Evolutionary conservation across 1,284 basidiomycete species (phyloP).

Genomic region (Anthracocystis panici-leucophaei): DNA sequence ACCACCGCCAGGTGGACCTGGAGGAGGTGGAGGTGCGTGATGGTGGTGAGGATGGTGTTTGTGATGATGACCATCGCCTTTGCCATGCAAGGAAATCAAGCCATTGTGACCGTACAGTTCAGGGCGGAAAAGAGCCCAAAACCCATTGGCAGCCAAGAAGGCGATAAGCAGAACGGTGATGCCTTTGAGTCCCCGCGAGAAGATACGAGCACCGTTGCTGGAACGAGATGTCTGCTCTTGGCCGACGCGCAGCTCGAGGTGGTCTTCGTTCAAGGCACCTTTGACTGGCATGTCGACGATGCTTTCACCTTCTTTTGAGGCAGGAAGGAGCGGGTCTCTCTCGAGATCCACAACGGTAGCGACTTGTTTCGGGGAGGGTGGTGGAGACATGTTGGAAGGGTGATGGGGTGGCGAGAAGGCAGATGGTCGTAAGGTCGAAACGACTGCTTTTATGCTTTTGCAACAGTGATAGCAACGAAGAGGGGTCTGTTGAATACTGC

Average conservation of each 20-base stretch:
- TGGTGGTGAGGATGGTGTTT: constrained; percentile 18
- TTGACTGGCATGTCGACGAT: constrained; percentile 10
- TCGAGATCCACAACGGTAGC: constrained; percentile 16
- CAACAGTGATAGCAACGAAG: not conserved
- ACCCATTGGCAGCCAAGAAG: constrained; percentile 32
- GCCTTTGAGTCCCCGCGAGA: constrained; percentile 26
- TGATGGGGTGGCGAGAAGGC: not conserved
- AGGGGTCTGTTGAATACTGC: not conserved
- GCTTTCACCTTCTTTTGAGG: not conserved
- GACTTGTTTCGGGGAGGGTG: constrained; percentile 1
- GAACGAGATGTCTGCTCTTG: constrained; percentile 1
- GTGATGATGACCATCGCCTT: constrained; percentile 4
- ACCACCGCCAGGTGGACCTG: not conserved
- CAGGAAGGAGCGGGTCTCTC: constrained; percentile 15
- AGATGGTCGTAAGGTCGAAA: not conserved
- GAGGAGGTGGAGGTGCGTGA: constrained; percentile 14
- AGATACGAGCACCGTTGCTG: not conserved
- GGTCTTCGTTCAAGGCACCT: constrained; percentile 26
- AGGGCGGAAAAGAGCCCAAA: constrained; percentile 39
- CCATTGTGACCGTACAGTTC: constrained; percentile 30
- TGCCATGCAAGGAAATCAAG: constrained; percentile 5
- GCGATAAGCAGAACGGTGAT: constrained; percentile 30
- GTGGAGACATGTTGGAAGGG: not conserved
- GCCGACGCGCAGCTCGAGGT: constrained; percentile 29
- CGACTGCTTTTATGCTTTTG: constrained; percentile 2